These are phyloP conservation scores for Fusarium guadeloupense DNA, from an alignment of 2,329 filamentous ascomycete genomes.

Conservation along the genomic window DNA sequence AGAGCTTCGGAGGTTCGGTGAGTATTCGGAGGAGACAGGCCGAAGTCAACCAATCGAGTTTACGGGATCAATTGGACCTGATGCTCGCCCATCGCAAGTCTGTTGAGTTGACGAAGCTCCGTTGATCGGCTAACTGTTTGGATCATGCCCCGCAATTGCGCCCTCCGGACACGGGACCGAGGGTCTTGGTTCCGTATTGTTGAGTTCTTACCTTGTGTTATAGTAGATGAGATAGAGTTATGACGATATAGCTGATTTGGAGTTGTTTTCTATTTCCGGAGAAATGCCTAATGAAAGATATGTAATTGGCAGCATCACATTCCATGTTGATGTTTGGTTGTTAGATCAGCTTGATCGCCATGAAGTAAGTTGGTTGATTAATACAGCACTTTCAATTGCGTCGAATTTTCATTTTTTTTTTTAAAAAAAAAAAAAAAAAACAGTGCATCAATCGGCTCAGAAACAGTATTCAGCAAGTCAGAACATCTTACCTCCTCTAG, in stretches of 20 bases:
- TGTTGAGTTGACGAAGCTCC: slow-evolving; percentile 18
- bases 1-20: slow-evolving; percentile 26
- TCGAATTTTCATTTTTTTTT: no score
- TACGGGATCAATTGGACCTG: background rate
- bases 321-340: background rate
- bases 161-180: slow-evolving; percentile 30
- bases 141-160: slow-evolving; percentile 27
- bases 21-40: slow-evolving; percentile 23
- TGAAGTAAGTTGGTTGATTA: no score
- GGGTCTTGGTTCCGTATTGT: background rate
- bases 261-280: background rate
- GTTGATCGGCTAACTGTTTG: slow-evolving; percentile 37
- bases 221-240: no score
- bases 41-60: slow-evolving; percentile 16
- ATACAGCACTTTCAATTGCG: no score
- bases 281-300: background rate
- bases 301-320: background rate
- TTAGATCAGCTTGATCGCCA: no score
- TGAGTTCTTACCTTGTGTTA: no score
- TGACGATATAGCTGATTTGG: no score
- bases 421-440: no score
- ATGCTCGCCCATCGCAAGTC: background rate
- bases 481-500: background rate
- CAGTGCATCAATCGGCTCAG: no score
- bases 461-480: background rate